Conservation (phyloP, 192 early-diverging fungal species). For the Blastocladiella britannica region DNA sequence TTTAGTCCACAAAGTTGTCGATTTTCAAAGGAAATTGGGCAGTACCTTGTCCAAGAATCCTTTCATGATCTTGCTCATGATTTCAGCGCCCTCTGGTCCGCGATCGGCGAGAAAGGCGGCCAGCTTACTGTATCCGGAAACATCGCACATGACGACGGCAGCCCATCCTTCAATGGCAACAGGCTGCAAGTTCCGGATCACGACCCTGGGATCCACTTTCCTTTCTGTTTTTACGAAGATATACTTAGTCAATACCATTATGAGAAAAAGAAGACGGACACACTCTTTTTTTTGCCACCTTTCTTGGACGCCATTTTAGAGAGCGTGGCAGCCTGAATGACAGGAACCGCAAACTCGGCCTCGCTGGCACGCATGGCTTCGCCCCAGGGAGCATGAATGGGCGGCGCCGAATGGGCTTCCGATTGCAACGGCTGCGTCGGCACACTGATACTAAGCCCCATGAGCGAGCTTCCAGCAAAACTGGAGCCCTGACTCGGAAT, state of each 20-base stretch:
- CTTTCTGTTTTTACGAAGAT: neutral
- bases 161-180: constrained; percentile 13
- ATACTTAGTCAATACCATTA: neutral
- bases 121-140: constrained; percentile 22
- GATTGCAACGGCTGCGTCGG: too few species aligned
- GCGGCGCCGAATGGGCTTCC: too few species aligned
- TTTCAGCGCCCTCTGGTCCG: constrained; percentile 21
- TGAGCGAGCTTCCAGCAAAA: too few species aligned
- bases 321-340: neutral
- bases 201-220: neutral
- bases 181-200: constrained; percentile 8
- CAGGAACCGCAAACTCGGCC: neutral
- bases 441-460: too few species aligned
- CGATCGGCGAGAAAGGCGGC: constrained; percentile 19
- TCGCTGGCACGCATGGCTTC: neutral
- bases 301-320: neutral
- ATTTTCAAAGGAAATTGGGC: neutral
- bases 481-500: too few species aligned
- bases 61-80: constrained; percentile 27
- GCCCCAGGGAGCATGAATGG: too few species aligned
- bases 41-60: constrained; percentile 26
- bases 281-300: neutral
- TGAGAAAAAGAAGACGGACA: neutral
- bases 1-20: too few species aligned
- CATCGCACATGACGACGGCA: constrained; percentile 27